A percentile compares a stretch with the other conserved stretches of the same genome.
These are phyloP conservation scores for Kandelia obovata DNA, from an alignment of 345 rosid species.

Conservation along the genomic window DNA sequence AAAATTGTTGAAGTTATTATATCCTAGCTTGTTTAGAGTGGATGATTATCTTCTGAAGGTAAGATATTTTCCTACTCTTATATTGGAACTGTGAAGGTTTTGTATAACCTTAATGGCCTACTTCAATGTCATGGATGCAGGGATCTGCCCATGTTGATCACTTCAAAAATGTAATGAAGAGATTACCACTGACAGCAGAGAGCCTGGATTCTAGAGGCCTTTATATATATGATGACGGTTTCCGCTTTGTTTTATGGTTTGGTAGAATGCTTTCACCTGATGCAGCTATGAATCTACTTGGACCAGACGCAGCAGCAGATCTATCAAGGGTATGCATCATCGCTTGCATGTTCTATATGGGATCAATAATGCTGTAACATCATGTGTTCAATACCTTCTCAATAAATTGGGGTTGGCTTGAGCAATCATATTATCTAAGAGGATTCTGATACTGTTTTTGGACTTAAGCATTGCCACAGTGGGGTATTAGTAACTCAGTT, in stretches of 20 bases:
- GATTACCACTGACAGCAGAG: conserved; percentile 70
- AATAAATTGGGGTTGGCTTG: not conserved
- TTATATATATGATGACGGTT: conserved; percentile 83
- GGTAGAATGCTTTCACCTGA: conserved; percentile 97
- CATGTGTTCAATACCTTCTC: not conserved
- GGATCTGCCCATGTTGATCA: conserved; percentile 48
- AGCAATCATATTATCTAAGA: not conserved
- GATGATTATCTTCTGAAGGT: conserved; percentile 87
- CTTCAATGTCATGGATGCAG: conserved; percentile 46
- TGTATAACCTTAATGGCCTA: conserved; percentile 6
- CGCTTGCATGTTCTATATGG: conserved; percentile 2
- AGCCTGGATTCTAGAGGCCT: conserved; percentile 95
- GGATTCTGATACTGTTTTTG: not conserved
- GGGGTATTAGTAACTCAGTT: not conserved
- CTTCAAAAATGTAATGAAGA: conserved; percentile 36
- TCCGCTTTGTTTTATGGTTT: conserved; percentile 82
- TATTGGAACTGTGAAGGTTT: not conserved
- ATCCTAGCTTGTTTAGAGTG: conserved; percentile 78
- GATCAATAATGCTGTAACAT: not conserved
- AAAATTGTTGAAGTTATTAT: conserved; percentile 75
- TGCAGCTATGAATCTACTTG: conserved; percentile 70
- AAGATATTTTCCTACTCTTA: conserved; percentile 7
- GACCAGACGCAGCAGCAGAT: conserved; percentile 82
- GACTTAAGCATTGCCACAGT: not conserved
- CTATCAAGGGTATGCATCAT: conserved; percentile 63